These are phyloP conservation scores for Paramarasmius palmivorus DNA, from an alignment of 1,284 basidiomycete species.

Conservation along the genomic window DNA sequence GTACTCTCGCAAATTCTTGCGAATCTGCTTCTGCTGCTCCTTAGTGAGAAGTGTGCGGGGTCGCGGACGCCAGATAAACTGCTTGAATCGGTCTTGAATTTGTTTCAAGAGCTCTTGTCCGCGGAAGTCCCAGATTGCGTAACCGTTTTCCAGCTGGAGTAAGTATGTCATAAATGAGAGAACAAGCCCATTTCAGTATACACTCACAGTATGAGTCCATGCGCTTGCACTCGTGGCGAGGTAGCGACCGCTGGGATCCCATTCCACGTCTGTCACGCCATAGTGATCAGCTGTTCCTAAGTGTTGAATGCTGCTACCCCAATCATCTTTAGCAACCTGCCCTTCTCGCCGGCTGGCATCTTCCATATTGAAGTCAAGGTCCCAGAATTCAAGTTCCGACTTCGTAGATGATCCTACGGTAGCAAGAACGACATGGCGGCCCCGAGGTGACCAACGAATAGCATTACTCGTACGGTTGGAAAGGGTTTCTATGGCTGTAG, in stretches of 20 bases:
- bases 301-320: constrained; percentile 86
- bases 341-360: constrained; percentile 66
- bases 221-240: constrained; percentile 92
- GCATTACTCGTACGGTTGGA: constrained; percentile 91
- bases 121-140: constrained; percentile 97
- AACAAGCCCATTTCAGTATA: constrained; percentile 10
- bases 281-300: constrained; percentile 95
- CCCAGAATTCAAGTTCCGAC: constrained; percentile 99
- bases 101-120: constrained; percentile 91
- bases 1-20: constrained; percentile 92
- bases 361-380: constrained; percentile 89
- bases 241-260: constrained; percentile 97
- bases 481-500: constrained; percentile 60
- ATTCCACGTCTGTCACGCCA: constrained; percentile 96
- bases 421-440: constrained; percentile 93
- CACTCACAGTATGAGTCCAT: constrained; percentile 89
- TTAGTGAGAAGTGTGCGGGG: constrained; percentile 86
- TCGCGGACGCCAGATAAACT: constrained; percentile 97
- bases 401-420: constrained; percentile 95
- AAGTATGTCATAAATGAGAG: constrained; percentile 14
- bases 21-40: constrained; percentile 87
- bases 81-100: constrained; percentile 95
- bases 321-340: constrained; percentile 66
- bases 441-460: constrained; percentile 96
- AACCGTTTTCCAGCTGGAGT: constrained; percentile 91